Evolutionary conservation across 805 yeast species (phyloP).

Genomic region (Wickerhamiella spandovensis): DNA sequence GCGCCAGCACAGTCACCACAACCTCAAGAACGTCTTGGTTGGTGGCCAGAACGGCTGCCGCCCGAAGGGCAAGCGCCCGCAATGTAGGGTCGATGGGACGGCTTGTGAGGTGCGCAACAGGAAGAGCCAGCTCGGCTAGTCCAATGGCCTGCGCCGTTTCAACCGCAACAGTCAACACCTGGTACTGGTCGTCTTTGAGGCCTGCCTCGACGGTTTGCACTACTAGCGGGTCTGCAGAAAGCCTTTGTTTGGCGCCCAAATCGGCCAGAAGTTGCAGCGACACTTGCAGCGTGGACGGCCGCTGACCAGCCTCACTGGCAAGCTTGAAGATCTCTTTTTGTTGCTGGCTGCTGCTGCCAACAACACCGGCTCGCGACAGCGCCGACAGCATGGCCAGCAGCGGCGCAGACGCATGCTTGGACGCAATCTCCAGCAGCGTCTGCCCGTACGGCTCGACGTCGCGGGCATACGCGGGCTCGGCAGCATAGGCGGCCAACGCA

Average conservation of each 20-base stretch:
- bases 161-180: conserved; percentile 25
- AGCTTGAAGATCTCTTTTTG: background rate
- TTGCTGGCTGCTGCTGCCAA: background rate
- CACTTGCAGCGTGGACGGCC: background rate
- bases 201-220: conserved; percentile 13
- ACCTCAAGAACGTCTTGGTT: background rate
- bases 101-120: background rate
- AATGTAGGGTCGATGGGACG: background rate
- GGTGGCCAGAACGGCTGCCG: background rate
- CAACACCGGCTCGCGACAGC: background rate
- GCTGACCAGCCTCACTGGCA: background rate
- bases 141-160: conserved; percentile 21
- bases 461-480: conserved; percentile 8
- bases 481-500: conserved; percentile 27
- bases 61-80: background rate
- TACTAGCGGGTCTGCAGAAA: background rate
- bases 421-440: background rate
- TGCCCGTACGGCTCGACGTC: background rate
- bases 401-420: background rate
- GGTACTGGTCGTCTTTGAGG: conserved; percentile 26
- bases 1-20: background rate
- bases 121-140: background rate
- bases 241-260: background rate
- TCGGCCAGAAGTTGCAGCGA: background rate
- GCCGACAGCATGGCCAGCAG: background rate